phyloP scores from a whole-genome alignment of 1,284 basidiomycete species.

The Lignosus rhinocerotis region DNA sequence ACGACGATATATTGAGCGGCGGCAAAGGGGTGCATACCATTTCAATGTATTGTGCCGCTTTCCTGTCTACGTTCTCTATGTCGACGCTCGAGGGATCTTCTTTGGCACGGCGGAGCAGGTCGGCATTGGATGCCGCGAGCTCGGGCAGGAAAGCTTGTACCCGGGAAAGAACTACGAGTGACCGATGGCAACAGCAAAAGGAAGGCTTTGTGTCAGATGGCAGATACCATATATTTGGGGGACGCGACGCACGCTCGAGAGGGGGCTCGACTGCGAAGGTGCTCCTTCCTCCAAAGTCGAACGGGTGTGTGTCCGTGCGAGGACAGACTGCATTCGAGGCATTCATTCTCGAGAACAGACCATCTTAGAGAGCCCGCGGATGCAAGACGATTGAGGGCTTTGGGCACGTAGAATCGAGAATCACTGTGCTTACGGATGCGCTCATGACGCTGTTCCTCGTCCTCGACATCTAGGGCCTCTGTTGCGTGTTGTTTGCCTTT shows the following conservation, averaged over 20 bases:
- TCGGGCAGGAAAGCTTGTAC: constrained; percentile 65
- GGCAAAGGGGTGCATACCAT: constrained; percentile 48
- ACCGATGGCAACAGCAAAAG: background rate
- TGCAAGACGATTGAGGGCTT: background rate
- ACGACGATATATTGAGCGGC: background rate
- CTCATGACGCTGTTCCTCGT: constrained; percentile 34
- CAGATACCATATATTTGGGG: background rate
- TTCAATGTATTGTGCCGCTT: constrained; percentile 55
- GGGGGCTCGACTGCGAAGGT: constrained; percentile 33
- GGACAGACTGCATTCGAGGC: constrained; percentile 6
- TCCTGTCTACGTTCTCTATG: constrained; percentile 57
- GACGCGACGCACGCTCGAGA: constrained; percentile 34
- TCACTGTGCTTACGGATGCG: constrained; percentile 34
- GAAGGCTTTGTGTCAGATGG: background rate
- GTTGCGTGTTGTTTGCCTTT: constrained; percentile 7
- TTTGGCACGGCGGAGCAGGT: constrained; percentile 44
- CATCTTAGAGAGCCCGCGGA: constrained; percentile 21
- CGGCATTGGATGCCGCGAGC: constrained; percentile 60
- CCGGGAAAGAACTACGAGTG: constrained; percentile 52
- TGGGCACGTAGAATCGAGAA: background rate
- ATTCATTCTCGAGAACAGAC: constrained; percentile 31
- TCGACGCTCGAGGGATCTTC: constrained; percentile 57
- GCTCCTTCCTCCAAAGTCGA: constrained; percentile 32
- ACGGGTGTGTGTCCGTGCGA: background rate
- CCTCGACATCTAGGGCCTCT: constrained; percentile 36